Evolutionary conservation across 108 stramenopile species (phyloP).

Genomic region (Chaetoceros tenuissimus): DNA sequence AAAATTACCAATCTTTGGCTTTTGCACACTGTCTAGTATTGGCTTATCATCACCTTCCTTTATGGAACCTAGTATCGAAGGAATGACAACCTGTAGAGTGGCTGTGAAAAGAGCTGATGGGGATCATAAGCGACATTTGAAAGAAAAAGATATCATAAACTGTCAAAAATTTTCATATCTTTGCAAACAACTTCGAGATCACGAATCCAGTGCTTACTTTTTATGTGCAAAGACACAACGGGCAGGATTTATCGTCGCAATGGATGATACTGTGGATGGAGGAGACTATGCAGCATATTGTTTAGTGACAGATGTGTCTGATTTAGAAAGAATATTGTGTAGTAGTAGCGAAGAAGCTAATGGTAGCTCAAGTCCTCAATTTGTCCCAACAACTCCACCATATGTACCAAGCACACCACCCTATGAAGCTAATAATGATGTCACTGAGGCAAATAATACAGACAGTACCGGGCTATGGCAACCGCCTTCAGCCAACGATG

Average conservation of each 20-base stretch:
- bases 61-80: constrained; percentile 4
- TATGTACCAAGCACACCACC: neutral
- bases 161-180: constrained; percentile 43
- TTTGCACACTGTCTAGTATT: constrained; percentile 21
- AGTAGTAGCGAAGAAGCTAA: constrained; percentile 20
- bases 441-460: neutral
- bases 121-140: constrained; percentile 13
- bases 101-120: constrained; percentile 46
- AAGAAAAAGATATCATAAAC: constrained; percentile 39
- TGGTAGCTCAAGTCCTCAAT: constrained; percentile 8
- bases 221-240: constrained; percentile 50
- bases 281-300: constrained; percentile 16
- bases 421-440: neutral
- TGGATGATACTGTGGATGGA: constrained; percentile 2
- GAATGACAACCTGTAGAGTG: constrained; percentile 40
- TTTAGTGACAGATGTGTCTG: constrained; percentile 9
- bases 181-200: constrained; percentile 24
- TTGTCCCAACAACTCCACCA: neutral
- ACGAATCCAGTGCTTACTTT: constrained; percentile 42
- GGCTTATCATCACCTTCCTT: constrained; percentile 30
- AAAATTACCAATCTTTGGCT: constrained; percentile 13
- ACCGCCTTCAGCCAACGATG: neutral
- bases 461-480: neutral
- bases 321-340: constrained; percentile 20
- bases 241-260: constrained; percentile 53